These are phyloP conservation scores for Chytriomyces sp. DNA, from an alignment of 192 early-diverging fungal species.

Conservation along the genomic window DNA sequence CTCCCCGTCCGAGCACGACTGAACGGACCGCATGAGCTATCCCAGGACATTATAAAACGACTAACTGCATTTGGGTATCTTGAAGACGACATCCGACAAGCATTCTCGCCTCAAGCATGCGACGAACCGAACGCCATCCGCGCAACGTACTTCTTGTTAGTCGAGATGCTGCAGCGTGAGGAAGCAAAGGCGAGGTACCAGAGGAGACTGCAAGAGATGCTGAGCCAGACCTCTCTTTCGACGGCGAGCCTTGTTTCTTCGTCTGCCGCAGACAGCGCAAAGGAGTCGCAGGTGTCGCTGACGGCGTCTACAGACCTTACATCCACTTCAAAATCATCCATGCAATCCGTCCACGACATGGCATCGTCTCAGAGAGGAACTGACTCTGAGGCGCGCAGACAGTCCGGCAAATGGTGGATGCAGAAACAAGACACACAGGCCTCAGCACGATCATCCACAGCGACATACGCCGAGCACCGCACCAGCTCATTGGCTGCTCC, in stretches of 20 bases:
- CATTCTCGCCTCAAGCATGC: slow-evolving; percentile 39
- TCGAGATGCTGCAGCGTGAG: slow-evolving; percentile 60
- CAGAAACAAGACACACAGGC: background rate
- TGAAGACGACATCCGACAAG: slow-evolving; percentile 44
- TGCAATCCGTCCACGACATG: background rate
- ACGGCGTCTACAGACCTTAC: background rate
- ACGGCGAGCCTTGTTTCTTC: background rate
- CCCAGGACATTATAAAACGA: slow-evolving; percentile 49
- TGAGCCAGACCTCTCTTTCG: background rate
- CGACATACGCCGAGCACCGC: background rate
- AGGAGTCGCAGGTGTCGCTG: background rate
- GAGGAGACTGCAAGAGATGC: background rate
- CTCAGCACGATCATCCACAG: background rate
- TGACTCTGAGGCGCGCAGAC: background rate
- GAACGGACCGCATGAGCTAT: slow-evolving; percentile 23
- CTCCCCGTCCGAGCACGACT: slow-evolving; percentile 57
- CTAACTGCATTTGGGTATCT: slow-evolving; percentile 56
- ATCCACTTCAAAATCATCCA: background rate
- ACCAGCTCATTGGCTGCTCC: background rate
- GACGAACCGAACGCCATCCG: slow-evolving; percentile 35
- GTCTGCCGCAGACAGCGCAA: background rate
- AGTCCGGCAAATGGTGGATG: background rate
- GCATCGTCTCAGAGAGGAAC: background rate
- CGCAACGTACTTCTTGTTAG: slow-evolving; percentile 57
- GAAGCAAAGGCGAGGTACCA: slow-evolving; percentile 34